phyloP scores from a whole-genome alignment of 768 basidiomycete genomes.

The button mushroom (Agaricus bisporus) region DNA sequence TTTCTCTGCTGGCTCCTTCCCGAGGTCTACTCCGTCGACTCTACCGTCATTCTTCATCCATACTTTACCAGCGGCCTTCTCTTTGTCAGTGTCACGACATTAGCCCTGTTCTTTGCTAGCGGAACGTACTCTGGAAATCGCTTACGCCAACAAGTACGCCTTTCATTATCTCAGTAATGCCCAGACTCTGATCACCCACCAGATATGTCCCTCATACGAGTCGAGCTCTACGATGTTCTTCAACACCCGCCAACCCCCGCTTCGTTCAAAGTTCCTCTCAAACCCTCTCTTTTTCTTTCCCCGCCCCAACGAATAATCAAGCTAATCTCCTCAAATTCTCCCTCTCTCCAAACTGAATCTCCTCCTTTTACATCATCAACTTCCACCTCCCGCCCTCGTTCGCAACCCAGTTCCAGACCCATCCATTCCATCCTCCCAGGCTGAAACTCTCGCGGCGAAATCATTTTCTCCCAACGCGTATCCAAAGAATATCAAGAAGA shows the following conservation, averaged over 20 bases:
- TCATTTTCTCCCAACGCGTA: conserved; percentile 91
- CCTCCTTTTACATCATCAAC: background rate
- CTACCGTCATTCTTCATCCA: conserved; percentile 49
- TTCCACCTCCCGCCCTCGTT: conserved; percentile 24
- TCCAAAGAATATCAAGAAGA: conserved; percentile 78
- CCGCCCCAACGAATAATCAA: conserved; percentile 24
- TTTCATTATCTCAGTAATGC: background rate
- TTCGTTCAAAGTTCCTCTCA: conserved; percentile 51
- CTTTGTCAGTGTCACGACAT: conserved; percentile 84
- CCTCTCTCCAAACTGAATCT: conserved; percentile 24
- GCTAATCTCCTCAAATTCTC: conserved; percentile 22
- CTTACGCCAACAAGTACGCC: conserved; percentile 88
- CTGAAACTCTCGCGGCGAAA: conserved; percentile 87
- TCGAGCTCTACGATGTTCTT: conserved; percentile 90
- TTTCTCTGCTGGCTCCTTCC: conserved; percentile 47
- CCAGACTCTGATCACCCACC: conserved; percentile 5
- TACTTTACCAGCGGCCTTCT: conserved; percentile 77
- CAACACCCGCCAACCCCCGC: conserved; percentile 81
- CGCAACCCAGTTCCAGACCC: conserved; percentile 38
- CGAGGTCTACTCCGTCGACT: conserved; percentile 36
- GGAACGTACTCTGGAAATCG: conserved; percentile 96
- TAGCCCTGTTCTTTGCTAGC: conserved; percentile 92
- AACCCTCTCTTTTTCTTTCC: conserved; percentile 58
- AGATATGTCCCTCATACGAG: conserved; percentile 98
- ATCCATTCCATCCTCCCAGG: conserved; percentile 86